These are phyloP conservation scores for Cornus florida DNA, from an alignment of 148 eudicot genomes.

Conservation along the genomic window DNA sequence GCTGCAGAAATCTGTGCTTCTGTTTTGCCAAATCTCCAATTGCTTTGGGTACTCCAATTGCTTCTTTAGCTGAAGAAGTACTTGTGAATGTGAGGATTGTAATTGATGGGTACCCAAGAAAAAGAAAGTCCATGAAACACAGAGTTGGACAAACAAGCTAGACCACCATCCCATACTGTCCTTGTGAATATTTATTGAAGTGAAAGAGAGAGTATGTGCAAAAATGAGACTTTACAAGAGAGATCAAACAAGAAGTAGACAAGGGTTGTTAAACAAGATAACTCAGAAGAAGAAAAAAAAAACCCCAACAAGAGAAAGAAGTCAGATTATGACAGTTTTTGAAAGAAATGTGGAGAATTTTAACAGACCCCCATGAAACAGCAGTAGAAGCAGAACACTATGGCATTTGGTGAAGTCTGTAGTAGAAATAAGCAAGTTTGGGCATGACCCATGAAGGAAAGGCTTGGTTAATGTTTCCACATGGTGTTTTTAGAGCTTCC, in stretches of 20 bases:
- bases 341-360: background rate
- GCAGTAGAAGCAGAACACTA: background rate
- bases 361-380: background rate
- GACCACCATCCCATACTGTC: conserved; percentile 21
- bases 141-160: conserved; percentile 33
- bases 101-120: conserved; percentile 34
- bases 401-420: background rate
- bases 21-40: conserved; percentile 49
- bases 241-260: no score
- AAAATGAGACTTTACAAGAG: background rate
- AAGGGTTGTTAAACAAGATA: background rate
- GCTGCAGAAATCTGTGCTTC: conserved; percentile 40
- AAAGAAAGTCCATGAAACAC: conserved; percentile 36
- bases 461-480: no score
- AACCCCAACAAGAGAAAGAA: background rate
- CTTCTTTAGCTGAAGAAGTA: conserved; percentile 60
- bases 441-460: background rate
- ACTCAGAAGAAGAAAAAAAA: background rate
- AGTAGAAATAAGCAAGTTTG: background rate
- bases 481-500: no score
- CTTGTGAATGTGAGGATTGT: conserved; percentile 62
- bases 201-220: background rate
- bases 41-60: conserved; percentile 69
- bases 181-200: background rate
- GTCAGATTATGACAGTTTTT: background rate